Base-by-base conservation (phyloP, 768 basidiomycete genomes). In the Tephrocybe rancida region DNA sequence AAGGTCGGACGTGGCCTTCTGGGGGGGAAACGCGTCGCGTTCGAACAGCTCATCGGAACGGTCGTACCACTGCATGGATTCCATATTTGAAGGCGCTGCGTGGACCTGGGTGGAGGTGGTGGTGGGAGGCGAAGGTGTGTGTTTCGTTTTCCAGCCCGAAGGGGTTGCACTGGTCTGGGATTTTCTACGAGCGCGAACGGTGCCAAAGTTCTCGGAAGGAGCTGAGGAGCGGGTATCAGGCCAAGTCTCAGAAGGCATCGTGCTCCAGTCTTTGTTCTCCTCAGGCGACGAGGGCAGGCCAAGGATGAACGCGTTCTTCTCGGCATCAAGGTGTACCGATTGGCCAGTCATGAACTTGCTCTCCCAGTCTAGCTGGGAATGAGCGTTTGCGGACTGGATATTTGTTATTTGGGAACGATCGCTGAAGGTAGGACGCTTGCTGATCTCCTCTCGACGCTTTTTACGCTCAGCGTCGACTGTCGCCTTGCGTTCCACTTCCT, bases 401-500 rank as follows among this genome's bases (percentile, higher is more conserved):
- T 57, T 54, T 16, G 61, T 29, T 7, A 27, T 55, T 43, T 55
- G 21, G 7, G 18, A 18, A 42, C 55, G 59, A 5, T 60, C 61
- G 18, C 50, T 48, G 44, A 54, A 44, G 50, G 61, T 55, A 19
- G 62, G 49, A 30, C 61, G 58, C 16, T 51, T 54, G 19, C 54
- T 30, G n/a, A 71, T 65, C 44, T 71, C 71, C 24, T 67, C 66
- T 35, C 68, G 63, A 21, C 73, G 64, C 44, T 67, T 69, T 35
- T 65, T 67, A 14, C 77, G 68, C 61, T 79, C 77, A 6, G 61
- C 67, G 22, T 66, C 64, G 16, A 79, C 78, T 11, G 72, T 58
- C 24, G 67, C 70, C 67, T 76, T 78, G 42, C 82, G 67, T 59
- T 84, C 74, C 42, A 63, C 73, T 61, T 82, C 82, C 55, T 83